These are phyloP conservation scores for Metschnikowia kunwiensis DNA, from an alignment of 805 yeast species.

Conservation along the genomic window DNA sequence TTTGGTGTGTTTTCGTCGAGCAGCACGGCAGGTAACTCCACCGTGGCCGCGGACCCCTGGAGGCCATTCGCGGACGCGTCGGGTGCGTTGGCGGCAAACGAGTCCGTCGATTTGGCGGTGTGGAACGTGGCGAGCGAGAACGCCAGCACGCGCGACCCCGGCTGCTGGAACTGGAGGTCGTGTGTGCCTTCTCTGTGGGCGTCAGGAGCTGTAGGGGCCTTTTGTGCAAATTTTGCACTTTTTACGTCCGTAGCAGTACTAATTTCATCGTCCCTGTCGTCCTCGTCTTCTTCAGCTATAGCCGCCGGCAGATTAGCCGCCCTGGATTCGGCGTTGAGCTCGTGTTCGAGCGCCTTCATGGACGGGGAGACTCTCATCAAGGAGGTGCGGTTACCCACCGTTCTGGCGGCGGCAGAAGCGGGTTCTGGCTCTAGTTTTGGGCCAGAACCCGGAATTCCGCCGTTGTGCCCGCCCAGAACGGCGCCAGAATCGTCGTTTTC, in stretches of 20 bases:
- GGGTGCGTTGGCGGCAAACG: conserved; percentile 9
- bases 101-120: conserved; percentile 24
- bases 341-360: conserved; percentile 39
- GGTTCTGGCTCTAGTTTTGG: neutral
- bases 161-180: conserved; percentile 2
- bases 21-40: neutral
- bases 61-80: neutral
- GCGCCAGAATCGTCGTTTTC: neutral
- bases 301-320: conserved; percentile 6
- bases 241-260: neutral
- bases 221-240: neutral
- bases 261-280: conserved; percentile 6
- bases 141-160: conserved; percentile 9
- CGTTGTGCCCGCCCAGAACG: neutral
- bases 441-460: neutral
- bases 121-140: conserved; percentile 27
- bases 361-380: conserved; percentile 41
- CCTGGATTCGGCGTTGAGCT: conserved; percentile 22
- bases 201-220: no score
- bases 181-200: no score
- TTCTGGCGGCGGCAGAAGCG: neutral
- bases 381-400: conserved; percentile 17
- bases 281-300: conserved; percentile 18
- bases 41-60: conserved; percentile 3
- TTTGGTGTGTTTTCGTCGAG: conserved; percentile 21